A percentile compares a stretch with the other conserved stretches of the same genome.
phyloP scores from a whole-genome alignment of 306 rosid genomes.

The Vigna hirtella region DNA sequence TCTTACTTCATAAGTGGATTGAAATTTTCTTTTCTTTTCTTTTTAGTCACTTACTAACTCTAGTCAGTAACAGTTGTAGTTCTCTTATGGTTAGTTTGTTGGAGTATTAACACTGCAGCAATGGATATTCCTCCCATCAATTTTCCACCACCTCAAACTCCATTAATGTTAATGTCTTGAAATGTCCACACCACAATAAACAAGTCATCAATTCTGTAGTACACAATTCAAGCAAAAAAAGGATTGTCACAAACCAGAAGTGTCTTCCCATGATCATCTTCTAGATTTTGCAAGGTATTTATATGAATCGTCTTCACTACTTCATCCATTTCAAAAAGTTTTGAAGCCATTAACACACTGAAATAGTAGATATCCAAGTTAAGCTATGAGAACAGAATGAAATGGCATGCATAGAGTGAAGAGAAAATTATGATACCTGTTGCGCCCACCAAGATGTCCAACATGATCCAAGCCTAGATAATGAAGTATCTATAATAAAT shows the following conservation, averaged over 20 bases:
- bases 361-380: constrained; percentile 50
- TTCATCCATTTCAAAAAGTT: constrained; percentile 94
- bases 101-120: no score
- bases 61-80: no score
- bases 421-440: constrained; percentile 59
- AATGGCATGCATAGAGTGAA: constrained; percentile 37
- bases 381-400: constrained; percentile 45
- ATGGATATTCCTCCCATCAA: no score
- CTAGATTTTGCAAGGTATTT: constrained; percentile 54
- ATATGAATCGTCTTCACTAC: constrained; percentile 82
- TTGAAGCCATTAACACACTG: constrained; percentile 85
- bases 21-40: no score
- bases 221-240: constrained; percentile 29
- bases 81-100: no score
- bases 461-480: constrained; percentile 98
- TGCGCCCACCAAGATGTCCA: constrained; percentile 96
- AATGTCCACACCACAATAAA: constrained; percentile 12
- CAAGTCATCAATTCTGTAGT: constrained; percentile 33
- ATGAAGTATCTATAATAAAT: constrained; percentile 90
- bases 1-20: no score
- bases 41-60: no score
- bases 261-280: constrained; percentile 60
- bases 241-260: constrained; percentile 79
- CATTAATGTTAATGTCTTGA: constrained; percentile 8
- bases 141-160: no score